phyloP scores from a whole-genome alignment of 768 basidiomycete species.

The Psilocybe azurescens region DNA sequence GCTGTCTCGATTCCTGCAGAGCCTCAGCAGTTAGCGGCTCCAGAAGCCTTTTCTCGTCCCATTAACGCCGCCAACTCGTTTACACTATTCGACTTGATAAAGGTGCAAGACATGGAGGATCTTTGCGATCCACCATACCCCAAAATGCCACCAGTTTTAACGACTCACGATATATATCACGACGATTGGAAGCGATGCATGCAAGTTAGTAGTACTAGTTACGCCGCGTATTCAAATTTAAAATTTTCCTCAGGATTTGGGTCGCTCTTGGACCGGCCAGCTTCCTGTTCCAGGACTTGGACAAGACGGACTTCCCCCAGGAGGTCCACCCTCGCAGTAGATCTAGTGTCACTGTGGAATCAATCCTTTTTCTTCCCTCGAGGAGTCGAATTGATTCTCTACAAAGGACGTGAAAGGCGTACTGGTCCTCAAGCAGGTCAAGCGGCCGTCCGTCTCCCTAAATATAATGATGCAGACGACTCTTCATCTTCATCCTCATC shows the following conservation, averaged over 20 bases:
- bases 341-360: constrained; percentile 84
- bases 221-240: neutral
- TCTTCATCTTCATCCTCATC: constrained; percentile 50
- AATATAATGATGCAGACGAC: constrained; percentile 45
- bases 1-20: constrained; percentile 33
- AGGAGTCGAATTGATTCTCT: constrained; percentile 81
- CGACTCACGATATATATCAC: constrained; percentile 76
- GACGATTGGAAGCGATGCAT: constrained; percentile 85
- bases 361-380: constrained; percentile 73
- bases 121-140: constrained; percentile 64
- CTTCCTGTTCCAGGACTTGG: constrained; percentile 64
- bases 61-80: constrained; percentile 71
- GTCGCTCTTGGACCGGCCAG: constrained; percentile 77
- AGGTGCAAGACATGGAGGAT: constrained; percentile 79
- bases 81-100: constrained; percentile 71
- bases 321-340: constrained; percentile 64
- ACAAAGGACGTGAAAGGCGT: constrained; percentile 77
- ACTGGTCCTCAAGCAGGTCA: constrained; percentile 65
- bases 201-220: constrained; percentile 53
- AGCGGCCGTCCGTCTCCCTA: constrained; percentile 59
- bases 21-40: constrained; percentile 57
- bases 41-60: constrained; percentile 78
- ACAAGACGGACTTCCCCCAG: constrained; percentile 56
- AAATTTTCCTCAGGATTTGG: constrained; percentile 58
- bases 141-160: constrained; percentile 73